Percentiles rank a stretch among this genome's conserved stretches.
phyloP scores from a whole-genome alignment of 2,329 filamentous ascomycete genomes.

The Penicillium sp. region DNA sequence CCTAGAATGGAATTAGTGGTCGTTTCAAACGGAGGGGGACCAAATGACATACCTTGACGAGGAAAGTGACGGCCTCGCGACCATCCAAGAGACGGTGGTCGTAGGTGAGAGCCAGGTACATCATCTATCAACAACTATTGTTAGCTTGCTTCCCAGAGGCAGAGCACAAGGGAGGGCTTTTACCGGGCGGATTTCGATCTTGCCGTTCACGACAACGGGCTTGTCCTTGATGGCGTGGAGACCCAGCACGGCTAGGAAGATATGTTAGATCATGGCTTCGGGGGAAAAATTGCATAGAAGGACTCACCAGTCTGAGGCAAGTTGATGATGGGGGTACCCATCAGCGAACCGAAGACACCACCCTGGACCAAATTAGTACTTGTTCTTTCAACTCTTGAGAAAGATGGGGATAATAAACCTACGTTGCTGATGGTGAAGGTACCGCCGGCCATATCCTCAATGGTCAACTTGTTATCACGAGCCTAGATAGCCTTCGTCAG shows the following conservation, averaged over 20 bases:
- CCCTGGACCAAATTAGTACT: constrained; percentile 47
- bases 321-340: constrained; percentile 99
- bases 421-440: constrained; percentile 97
- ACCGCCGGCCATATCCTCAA: constrained; percentile 98
- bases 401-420: constrained; percentile 17
- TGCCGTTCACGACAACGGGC: constrained; percentile 84
- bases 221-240: constrained; percentile 97
- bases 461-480: constrained; percentile 92
- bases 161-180: constrained; percentile 31
- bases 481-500: constrained; percentile 57
- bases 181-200: constrained; percentile 85
- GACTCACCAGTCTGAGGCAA: constrained; percentile 73
- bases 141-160: constrained; percentile 9
- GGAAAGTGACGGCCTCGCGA: constrained; percentile 91
- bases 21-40: not conserved
- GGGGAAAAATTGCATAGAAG: not conserved
- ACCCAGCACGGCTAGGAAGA: constrained; percentile 68
- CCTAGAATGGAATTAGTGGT: constrained; percentile 30
- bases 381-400: not conserved
- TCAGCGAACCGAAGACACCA: constrained; percentile 93
- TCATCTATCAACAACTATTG: constrained; percentile 63
- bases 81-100: constrained; percentile 95
- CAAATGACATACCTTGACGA: constrained; percentile 67
- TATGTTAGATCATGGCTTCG: not conserved
- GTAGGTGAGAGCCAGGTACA: constrained; percentile 97